These are phyloP conservation scores for Phytomonas francai DNA, from an alignment of 208 protist genomes.

Conservation along the genomic window DNA sequence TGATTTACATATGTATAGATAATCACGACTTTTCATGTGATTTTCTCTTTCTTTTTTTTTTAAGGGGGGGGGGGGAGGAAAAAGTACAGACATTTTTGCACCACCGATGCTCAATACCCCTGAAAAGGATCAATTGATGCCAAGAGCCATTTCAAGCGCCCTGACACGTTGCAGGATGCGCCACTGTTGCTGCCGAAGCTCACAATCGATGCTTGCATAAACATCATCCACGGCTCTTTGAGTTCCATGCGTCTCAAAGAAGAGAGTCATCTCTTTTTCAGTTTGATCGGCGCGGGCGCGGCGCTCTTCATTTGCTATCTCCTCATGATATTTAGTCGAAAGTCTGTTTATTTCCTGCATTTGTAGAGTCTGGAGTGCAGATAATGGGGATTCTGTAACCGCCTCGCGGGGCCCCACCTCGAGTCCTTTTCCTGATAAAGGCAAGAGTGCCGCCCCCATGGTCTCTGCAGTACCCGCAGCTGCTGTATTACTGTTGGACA, in stretches of 20 bases:
- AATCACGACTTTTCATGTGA: background rate
- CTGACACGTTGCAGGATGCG: constrained; percentile 64
- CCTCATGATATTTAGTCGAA: constrained; percentile 34
- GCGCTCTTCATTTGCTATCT: constrained; percentile 21
- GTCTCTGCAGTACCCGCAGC: background rate
- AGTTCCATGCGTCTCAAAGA: constrained; percentile 53
- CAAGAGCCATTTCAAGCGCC: constrained; percentile 51
- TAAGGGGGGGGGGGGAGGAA: too few relatives aligned
- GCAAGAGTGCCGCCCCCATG: background rate
- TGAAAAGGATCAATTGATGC: constrained; percentile 15
- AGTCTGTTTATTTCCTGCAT: constrained; percentile 33
- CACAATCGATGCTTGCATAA: constrained; percentile 52
- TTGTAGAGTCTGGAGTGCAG: constrained; percentile 28
- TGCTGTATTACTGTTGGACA: background rate
- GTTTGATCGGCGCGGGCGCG: constrained; percentile 27
- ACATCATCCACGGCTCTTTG: constrained; percentile 48
- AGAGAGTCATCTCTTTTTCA: constrained; percentile 53
- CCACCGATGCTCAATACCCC: background rate
- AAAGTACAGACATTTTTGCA: background rate
- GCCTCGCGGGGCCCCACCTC: constrained; percentile 2
- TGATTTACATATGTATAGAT: constrained; percentile 1
- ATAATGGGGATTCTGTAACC: constrained; percentile 12
- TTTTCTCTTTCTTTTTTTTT: constrained; percentile 1
- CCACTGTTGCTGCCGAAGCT: constrained; percentile 43
- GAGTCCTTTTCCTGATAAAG: constrained; percentile 11